phyloP scores from a whole-genome alignment of 192 early-diverging fungal genomes.

The Coemansia sp. region DNA sequence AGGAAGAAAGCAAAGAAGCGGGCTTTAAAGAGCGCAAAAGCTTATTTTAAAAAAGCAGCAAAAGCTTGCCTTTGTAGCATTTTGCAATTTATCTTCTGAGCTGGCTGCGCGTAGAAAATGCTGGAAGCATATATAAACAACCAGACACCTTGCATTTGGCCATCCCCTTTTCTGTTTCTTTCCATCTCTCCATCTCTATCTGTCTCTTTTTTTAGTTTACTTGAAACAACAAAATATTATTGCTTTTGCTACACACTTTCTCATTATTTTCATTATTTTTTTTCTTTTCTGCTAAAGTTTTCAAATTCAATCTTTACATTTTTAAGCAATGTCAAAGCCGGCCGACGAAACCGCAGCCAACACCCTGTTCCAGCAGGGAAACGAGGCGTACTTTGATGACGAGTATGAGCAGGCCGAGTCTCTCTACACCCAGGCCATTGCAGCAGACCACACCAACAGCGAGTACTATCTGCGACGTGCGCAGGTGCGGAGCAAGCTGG shows the following conservation, averaged over 20 bases:
- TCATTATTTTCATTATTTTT: slow-evolving; percentile 3
- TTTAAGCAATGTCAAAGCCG: slow-evolving; percentile 13
- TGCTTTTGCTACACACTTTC: no score
- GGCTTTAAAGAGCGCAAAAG: no score
- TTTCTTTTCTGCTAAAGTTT: neutral
- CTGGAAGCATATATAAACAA: neutral
- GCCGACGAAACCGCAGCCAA: slow-evolving; percentile 37
- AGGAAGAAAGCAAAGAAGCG: neutral
- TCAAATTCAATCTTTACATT: neutral
- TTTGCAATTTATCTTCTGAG: no score
- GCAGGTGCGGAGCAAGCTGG: slow-evolving; percentile 64
- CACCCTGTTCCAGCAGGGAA: slow-evolving; percentile 57
- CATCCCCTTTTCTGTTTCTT: neutral
- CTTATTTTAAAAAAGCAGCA: no score
- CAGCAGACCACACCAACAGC: slow-evolving; percentile 56
- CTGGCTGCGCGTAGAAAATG: no score
- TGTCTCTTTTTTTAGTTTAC: slow-evolving; percentile 6
- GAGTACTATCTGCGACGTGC: slow-evolving; percentile 72
- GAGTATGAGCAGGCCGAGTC: slow-evolving; percentile 71
- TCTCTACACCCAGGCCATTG: slow-evolving; percentile 69
- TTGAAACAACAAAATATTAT: no score
- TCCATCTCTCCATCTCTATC: neutral
- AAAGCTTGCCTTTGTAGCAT: no score
- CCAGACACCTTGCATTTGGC: neutral
- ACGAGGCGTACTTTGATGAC: slow-evolving; percentile 76